Conservation (phyloP, 106 monocot species). For the Dioscorea zingiberensis region DNA sequence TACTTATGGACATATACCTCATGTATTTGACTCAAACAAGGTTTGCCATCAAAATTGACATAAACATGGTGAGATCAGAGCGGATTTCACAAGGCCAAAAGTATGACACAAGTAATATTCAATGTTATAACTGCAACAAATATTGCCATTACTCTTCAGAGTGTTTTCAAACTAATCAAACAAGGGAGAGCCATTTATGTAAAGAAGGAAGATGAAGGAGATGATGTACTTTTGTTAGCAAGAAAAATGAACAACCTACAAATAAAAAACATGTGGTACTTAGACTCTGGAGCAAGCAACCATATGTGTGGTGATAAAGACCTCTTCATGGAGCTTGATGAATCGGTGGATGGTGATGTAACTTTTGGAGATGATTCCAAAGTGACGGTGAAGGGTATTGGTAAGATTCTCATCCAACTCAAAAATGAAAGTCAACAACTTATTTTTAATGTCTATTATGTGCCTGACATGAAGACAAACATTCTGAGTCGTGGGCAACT, state of each 20-base stretch:
- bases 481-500: no score
- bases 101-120: no score
- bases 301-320: no score
- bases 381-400: not conserved
- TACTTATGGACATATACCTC: no score
- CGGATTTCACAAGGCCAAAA: no score
- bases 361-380: slow-evolving; percentile 9
- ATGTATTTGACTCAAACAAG: no score
- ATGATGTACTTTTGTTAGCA: not conserved
- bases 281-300: slow-evolving; percentile 1
- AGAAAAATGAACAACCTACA: not conserved
- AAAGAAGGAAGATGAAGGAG: not conserved
- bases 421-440: slow-evolving; percentile 9
- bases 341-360: not conserved
- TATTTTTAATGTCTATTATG: slow-evolving; percentile 14
- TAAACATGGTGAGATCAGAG: no score
- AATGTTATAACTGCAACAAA: not conserved
- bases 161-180: not conserved
- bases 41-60: no score
- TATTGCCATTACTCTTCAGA: not conserved
- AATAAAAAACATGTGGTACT: slow-evolving; percentile 2
- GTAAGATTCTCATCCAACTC: slow-evolving; percentile 7
- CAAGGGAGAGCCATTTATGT: not conserved
- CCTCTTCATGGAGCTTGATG: no score
- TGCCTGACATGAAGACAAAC: slow-evolving; percentile 5